A percentile compares a stretch with the other conserved stretches of the same genome.
Conservation (phyloP, 1,284 basidiomycete species). For the Limonomyces culmigenus region DNA sequence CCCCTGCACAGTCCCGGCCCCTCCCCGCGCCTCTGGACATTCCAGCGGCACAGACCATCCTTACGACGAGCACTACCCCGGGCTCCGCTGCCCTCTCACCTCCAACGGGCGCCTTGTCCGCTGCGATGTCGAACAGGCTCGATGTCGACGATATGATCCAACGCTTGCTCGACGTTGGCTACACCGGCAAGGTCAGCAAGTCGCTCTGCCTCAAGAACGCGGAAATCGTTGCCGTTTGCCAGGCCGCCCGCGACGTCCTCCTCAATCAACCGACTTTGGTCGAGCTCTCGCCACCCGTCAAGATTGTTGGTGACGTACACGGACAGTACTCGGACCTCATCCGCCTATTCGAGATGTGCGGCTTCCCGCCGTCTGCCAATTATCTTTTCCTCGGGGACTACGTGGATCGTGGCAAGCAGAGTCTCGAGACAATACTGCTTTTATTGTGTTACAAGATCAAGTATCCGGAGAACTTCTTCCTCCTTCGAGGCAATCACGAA, state of each 20-base stretch:
- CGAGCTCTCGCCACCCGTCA: slow-evolving; percentile 95
- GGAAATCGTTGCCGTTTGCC: slow-evolving; percentile 91
- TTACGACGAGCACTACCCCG: slow-evolving; percentile 34
- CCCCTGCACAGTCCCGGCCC: slow-evolving; percentile 20
- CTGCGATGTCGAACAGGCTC: slow-evolving; percentile 48
- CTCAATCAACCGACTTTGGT: slow-evolving; percentile 94
- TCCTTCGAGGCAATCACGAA: slow-evolving; percentile 96
- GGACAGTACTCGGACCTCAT: slow-evolving; percentile 98
- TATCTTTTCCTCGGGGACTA: slow-evolving; percentile 99
- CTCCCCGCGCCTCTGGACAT: slow-evolving; percentile 50
- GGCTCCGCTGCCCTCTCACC: slow-evolving; percentile 14
- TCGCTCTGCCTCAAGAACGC: slow-evolving; percentile 92
- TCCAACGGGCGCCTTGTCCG: slow-evolving; percentile 12
- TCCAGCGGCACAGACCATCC: slow-evolving; percentile 49
- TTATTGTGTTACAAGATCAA: slow-evolving; percentile 99
- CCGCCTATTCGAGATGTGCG: slow-evolving; percentile 98
- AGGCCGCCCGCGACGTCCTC: slow-evolving; percentile 94
- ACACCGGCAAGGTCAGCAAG: slow-evolving; percentile 96
- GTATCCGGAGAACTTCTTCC: slow-evolving; percentile 99
- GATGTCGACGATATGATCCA: slow-evolving; percentile 99
- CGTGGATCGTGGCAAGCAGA: slow-evolving; percentile 97
- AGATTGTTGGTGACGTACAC: slow-evolving; percentile 98
- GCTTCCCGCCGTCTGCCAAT: slow-evolving; percentile 93
- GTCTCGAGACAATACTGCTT: slow-evolving; percentile 92
- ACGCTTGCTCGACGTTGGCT: slow-evolving; percentile 90